These are phyloP conservation scores for Hamamelis virginiana DNA, from an alignment of 164 flowering plant species.

Conservation along the genomic window DNA sequence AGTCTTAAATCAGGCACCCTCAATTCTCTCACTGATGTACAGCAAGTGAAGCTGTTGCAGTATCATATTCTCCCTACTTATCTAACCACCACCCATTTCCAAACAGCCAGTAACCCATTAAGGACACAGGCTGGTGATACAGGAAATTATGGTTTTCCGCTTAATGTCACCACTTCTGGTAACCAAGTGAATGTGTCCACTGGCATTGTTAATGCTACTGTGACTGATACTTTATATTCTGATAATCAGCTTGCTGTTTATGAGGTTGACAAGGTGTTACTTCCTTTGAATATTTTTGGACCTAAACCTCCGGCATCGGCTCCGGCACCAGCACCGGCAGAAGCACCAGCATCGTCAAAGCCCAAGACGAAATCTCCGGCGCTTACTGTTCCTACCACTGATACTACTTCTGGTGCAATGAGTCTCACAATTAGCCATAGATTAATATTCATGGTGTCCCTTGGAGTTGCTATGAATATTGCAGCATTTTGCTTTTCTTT, in stretches of 20 bases:
- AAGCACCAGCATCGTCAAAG: conserved; percentile 30
- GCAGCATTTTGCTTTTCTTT: conserved; percentile 8
- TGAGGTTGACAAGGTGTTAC: conserved; percentile 74
- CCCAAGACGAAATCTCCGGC: conserved; percentile 10
- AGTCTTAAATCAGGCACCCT: conserved; percentile 63
- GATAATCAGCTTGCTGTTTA: conserved; percentile 71
- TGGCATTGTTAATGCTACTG: conserved; percentile 54
- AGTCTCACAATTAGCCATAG: neutral
- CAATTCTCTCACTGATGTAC: conserved; percentile 57
- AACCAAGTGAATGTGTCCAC: conserved; percentile 64
- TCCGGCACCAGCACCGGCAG: conserved; percentile 33
- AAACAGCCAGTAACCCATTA: conserved; percentile 80
- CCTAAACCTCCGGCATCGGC: conserved; percentile 54
- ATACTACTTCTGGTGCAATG: conserved; percentile 25
- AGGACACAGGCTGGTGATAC: conserved; percentile 75
- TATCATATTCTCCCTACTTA: conserved; percentile 65
- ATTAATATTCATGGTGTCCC: neutral
- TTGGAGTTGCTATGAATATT: conserved; percentile 3
- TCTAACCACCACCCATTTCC: conserved; percentile 55
- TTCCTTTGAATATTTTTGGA: conserved; percentile 58
- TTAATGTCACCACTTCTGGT: conserved; percentile 69
- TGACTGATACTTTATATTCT: conserved; percentile 52
- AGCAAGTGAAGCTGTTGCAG: conserved; percentile 59
- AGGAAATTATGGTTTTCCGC: conserved; percentile 42
- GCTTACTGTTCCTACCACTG: conserved; percentile 7